Conservation (phyloP, 2,329 filamentous ascomycete species). For the Lasiodiplodia hormozganensis region DNA sequence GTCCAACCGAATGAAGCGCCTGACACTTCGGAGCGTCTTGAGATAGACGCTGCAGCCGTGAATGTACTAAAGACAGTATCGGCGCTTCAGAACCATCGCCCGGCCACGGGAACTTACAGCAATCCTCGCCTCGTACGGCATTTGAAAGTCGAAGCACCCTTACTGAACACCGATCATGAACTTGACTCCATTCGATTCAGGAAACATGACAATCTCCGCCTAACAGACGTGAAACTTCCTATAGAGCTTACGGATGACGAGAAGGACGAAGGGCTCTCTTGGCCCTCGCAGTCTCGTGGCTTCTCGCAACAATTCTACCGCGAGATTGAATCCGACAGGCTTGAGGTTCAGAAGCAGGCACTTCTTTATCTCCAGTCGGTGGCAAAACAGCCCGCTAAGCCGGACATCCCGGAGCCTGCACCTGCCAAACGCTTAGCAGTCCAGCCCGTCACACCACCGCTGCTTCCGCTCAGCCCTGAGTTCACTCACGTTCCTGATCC, state of each 20-base stretch:
- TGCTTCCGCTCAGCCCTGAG: slow-evolving; percentile 54
- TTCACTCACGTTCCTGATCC: slow-evolving; percentile 44
- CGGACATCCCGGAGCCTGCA: not conserved
- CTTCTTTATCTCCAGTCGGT: slow-evolving; percentile 44
- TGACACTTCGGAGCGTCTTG: slow-evolving; percentile 36
- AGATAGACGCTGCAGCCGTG: slow-evolving; percentile 40
- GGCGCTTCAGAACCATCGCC: slow-evolving; percentile 22
- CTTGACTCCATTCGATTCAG: slow-evolving; percentile 52
- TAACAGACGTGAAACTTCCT: slow-evolving; percentile 41
- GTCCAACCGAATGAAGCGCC: not conserved
- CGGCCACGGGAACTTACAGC: slow-evolving; percentile 3
- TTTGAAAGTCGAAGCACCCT: slow-evolving; percentile 55
- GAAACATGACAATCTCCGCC: slow-evolving; percentile 35
- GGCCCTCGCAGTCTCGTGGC: slow-evolving; percentile 46
- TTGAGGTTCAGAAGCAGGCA: slow-evolving; percentile 45
- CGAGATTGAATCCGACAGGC: slow-evolving; percentile 44
- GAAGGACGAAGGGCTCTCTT: slow-evolving; percentile 52
- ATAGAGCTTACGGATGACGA: slow-evolving; percentile 47
- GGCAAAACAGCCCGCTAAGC: not conserved
- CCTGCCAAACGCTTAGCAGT: too few relatives aligned
- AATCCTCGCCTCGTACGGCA: slow-evolving; percentile 31
- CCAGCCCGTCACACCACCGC: slow-evolving; percentile 52
- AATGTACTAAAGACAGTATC: slow-evolving; percentile 38
- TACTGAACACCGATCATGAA: slow-evolving; percentile 55
- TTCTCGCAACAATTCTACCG: slow-evolving; percentile 38